Evolutionary conservation across 352 stramenopile species (phyloP).

Genomic region (Pythium rishiriense): DNA sequence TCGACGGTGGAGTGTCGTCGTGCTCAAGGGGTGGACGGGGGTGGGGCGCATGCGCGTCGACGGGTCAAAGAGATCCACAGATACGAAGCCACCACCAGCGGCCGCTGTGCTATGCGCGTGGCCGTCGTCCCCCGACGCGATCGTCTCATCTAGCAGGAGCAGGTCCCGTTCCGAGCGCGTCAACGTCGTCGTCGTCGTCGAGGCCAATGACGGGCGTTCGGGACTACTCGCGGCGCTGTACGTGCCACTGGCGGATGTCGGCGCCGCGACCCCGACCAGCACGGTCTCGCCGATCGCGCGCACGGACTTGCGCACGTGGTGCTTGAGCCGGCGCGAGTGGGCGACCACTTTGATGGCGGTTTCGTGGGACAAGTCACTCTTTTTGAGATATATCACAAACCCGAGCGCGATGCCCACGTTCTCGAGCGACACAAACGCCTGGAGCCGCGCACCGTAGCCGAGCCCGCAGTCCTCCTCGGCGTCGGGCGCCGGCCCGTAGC

Average conservation of each 20-base stretch:
- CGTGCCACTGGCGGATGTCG: too few relatives aligned
- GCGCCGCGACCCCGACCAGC: constrained; percentile 26
- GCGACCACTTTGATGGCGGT: constrained; percentile 57
- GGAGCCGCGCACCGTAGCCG: constrained; percentile 28
- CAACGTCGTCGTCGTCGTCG: too few relatives aligned
- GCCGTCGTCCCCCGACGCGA: background rate
- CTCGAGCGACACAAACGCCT: constrained; percentile 46
- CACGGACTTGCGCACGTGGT: constrained; percentile 59
- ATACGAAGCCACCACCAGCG: background rate
- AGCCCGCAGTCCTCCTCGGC: constrained; percentile 18
- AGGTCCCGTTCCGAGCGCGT: too few relatives aligned
- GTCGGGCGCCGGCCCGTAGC: constrained; percentile 41
- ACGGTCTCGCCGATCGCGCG: constrained; percentile 61
- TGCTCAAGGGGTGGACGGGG: constrained; percentile 8
- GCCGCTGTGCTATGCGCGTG: background rate
- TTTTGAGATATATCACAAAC: constrained; percentile 55
- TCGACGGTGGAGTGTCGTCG: constrained; percentile 24
- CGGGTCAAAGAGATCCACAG: constrained; percentile 34
- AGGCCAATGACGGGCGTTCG: background rate
- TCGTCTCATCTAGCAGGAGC: constrained; percentile 9
- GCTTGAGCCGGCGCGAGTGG: constrained; percentile 49
- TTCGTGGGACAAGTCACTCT: constrained; percentile 52
- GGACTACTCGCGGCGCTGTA: too few relatives aligned
- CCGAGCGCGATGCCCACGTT: constrained; percentile 51
- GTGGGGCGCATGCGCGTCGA: background rate